phyloP scores from a whole-genome alignment of 140 eudicot genomes.

The Stevia rebaudiana region DNA sequence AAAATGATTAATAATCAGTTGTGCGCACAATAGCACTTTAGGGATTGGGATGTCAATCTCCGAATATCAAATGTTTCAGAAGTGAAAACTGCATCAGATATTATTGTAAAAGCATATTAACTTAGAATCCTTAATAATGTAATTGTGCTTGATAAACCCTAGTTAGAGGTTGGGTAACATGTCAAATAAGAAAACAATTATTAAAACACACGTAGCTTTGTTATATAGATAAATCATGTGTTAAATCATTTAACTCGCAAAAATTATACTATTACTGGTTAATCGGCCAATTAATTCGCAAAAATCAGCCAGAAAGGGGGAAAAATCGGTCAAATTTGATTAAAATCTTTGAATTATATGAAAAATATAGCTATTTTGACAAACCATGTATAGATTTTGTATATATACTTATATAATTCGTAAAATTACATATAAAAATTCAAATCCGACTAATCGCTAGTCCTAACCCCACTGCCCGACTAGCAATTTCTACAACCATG shows the following conservation, averaged over 20 bases:
- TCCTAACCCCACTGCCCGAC: too few species aligned
- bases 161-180: neutral
- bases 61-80: conserved; percentile 9
- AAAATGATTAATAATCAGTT: neutral
- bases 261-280: too few species aligned
- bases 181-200: neutral
- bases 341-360: neutral
- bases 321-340: neutral
- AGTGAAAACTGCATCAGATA: neutral
- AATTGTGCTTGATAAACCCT: neutral
- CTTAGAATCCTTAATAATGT: neutral
- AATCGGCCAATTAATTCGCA: too few species aligned
- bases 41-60: neutral
- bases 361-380: neutral
- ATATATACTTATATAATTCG: too few species aligned
- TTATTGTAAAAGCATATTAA: conserved; percentile 5
- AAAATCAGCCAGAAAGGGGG: too few species aligned
- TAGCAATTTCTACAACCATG: too few species aligned
- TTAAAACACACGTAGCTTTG: neutral
- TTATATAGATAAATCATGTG: neutral
- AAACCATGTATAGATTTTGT: neutral
- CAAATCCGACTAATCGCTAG: too few species aligned
- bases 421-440: too few species aligned
- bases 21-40: neutral
- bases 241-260: too few species aligned